A percentile compares a stretch with the other conserved stretches of the same genome.
Evolutionary conservation across 2,329 filamentous ascomycete species (phyloP).

Genomic region (Diaporthe vaccinii): DNA sequence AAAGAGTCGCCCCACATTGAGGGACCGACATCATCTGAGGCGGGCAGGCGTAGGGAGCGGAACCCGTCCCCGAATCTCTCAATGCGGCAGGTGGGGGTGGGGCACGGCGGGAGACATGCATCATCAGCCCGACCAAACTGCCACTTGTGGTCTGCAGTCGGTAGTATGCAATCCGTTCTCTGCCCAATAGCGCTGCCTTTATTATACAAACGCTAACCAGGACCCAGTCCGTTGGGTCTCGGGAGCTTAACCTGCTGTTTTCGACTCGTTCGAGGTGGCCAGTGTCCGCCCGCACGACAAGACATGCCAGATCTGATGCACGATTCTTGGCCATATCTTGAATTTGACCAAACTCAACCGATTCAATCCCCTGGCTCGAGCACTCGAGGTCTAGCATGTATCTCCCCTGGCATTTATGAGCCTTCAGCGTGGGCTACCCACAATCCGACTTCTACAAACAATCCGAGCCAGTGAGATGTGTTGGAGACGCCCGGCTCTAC

Average conservation of each 20-base stretch:
- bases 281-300: conserved; percentile 2
- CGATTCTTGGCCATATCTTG: conserved; percentile 12
- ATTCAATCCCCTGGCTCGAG: conserved; percentile 7
- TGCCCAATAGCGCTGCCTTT: background rate
- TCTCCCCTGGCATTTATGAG: background rate
- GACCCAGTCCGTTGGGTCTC: background rate
- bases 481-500: background rate
- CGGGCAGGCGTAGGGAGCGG: background rate
- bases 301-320: conserved; percentile 16
- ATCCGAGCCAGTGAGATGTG: background rate
- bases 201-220: conserved; percentile 2
- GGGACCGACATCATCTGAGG: conserved; percentile 4
- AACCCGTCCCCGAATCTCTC: background rate
- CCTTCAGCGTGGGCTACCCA: background rate
- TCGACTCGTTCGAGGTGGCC: conserved; percentile 6
- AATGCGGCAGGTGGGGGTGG: conserved; percentile 33
- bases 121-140: conserved; percentile 6
- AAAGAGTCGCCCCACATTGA: conserved; percentile 6
- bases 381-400: background rate
- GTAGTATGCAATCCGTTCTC: background rate
- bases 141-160: background rate
- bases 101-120: conserved; percentile 12
- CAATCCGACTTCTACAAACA: background rate
- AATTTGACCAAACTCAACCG: conserved; percentile 12
- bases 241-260: background rate